These are phyloP conservation scores for Syzygium grande DNA, from an alignment of 345 rosid genomes.

Conservation along the genomic window DNA sequence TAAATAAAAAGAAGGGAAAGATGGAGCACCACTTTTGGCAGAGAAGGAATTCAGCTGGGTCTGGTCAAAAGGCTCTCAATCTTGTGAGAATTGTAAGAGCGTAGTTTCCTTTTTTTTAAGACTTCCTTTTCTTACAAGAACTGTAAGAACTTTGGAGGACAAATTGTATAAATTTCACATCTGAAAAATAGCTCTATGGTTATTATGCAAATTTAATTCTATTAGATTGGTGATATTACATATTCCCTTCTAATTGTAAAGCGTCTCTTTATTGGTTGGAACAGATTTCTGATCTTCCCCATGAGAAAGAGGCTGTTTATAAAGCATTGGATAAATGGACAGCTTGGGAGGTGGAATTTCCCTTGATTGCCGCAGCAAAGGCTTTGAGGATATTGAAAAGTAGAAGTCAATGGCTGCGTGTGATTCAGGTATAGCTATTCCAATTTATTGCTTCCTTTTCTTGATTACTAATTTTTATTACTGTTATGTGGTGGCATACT, in stretches of 20 bases:
- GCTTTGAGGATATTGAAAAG: constrained; percentile 56
- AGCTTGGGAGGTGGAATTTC: constrained; percentile 91
- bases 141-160: neutral
- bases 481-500: neutral
- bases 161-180: neutral
- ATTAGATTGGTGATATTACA: neutral
- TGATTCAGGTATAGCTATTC: constrained; percentile 60
- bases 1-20: constrained; percentile 30
- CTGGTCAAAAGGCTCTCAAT: constrained; percentile 68
- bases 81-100: constrained; percentile 61
- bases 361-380: constrained; percentile 63
- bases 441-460: neutral
- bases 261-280: neutral
- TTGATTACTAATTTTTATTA: neutral
- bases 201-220: neutral
- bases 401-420: constrained; percentile 67
- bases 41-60: constrained; percentile 70
- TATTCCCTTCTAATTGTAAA: neutral
- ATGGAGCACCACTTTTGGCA: constrained; percentile 68
- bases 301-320: constrained; percentile 77
- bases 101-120: neutral
- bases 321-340: constrained; percentile 77
- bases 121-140: neutral
- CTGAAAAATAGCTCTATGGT: neutral
- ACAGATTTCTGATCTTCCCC: constrained; percentile 72